phyloP scores from a whole-genome alignment of 2,329 filamentous ascomycete genomes.

The Biscogniauxia marginata region DNA sequence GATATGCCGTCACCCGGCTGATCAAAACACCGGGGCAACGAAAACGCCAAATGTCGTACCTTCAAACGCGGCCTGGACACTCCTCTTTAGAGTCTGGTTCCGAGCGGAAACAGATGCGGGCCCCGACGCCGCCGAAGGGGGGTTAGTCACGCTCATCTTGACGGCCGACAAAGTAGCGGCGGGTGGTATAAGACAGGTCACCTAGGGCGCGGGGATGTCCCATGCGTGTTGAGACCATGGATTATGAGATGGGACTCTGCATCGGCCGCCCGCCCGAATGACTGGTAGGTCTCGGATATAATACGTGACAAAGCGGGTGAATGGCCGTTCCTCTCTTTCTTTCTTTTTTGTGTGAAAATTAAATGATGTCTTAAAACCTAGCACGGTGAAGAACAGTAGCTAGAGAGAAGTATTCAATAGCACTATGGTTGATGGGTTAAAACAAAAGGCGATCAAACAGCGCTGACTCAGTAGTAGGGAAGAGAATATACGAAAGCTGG shows the following conservation, averaged over 20 bases:
- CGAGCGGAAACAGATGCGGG: constrained; percentile 46
- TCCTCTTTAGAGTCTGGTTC: constrained; percentile 54
- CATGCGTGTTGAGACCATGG: constrained; percentile 5
- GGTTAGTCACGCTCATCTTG: constrained; percentile 55
- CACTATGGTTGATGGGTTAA: too few species aligned
- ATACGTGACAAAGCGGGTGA: background rate
- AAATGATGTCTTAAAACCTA: too few species aligned
- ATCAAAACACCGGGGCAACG: background rate
- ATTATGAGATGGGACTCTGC: background rate
- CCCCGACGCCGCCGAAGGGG: constrained; percentile 49
- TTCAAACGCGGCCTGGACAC: constrained; percentile 60
- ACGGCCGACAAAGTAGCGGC: constrained; percentile 10
- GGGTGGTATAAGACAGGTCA: constrained; percentile 22
- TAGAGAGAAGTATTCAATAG: too few species aligned
- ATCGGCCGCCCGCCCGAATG: background rate
- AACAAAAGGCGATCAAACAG: too few species aligned
- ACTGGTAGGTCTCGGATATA: background rate
- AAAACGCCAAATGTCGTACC: constrained; percentile 42
- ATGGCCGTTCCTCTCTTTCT: too few species aligned
- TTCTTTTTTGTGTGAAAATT: too few species aligned
- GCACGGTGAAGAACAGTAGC: too few species aligned
- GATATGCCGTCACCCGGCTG: constrained; percentile 4
- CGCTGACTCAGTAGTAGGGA: background rate
- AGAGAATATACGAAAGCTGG: too few species aligned
- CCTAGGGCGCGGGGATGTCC: constrained; percentile 11